phyloP scores from a whole-genome alignment of 768 basidiomycete species.

The Mycena pura region DNA sequence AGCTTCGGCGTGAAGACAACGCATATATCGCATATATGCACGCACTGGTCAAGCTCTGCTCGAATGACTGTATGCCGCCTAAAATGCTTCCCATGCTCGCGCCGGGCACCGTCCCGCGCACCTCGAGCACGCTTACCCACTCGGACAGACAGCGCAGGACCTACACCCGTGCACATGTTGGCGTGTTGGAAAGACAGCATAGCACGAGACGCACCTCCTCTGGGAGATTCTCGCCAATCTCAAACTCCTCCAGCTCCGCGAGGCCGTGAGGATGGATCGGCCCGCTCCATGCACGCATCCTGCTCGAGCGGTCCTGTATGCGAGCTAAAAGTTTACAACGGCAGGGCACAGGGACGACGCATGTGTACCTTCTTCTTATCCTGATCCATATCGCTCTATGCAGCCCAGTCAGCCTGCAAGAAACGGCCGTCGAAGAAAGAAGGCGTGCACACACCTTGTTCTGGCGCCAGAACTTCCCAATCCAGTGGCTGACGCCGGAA shows the following conservation, averaged over 20 bases:
- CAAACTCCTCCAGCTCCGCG: conserved; percentile 13
- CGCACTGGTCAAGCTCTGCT: conserved; percentile 55
- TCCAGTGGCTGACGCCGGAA: conserved; percentile 23
- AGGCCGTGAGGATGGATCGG: conserved; percentile 38
- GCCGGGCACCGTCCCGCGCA: conserved; percentile 61
- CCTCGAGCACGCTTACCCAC: conserved; percentile 65
- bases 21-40: not conserved
- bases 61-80: conserved; percentile 58
- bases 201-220: conserved; percentile 46
- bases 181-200: not conserved
- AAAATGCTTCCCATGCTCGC: conserved; percentile 39
- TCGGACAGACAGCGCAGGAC: conserved; percentile 56
- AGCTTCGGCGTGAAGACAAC: not conserved
- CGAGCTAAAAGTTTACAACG: not conserved
- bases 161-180: too few relatives aligned
- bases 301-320: conserved; percentile 20
- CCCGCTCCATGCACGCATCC: conserved; percentile 42
- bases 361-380: too few relatives aligned
- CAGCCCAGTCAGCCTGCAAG: too few relatives aligned
- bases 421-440: too few relatives aligned
- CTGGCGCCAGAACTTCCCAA: conserved; percentile 15
- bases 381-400: too few relatives aligned
- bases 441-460: not conserved
- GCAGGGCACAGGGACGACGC: not conserved
- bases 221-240: conserved; percentile 62